These are phyloP conservation scores for Marasmius tenuissimus DNA, from an alignment of 1,284 basidiomycete species.

Conservation along the genomic window DNA sequence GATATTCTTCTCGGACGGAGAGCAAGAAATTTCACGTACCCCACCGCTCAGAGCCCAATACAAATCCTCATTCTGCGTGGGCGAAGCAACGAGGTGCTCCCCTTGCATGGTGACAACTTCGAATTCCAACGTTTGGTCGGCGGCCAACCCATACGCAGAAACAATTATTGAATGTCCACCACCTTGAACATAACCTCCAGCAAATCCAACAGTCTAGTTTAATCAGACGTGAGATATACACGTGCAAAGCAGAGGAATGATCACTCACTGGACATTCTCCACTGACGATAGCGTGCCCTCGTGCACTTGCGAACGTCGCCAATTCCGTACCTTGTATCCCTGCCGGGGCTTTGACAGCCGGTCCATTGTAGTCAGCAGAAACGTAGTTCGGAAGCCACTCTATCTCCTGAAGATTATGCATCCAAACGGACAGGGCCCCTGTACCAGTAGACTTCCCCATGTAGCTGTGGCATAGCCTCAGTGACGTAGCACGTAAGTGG, in stretches of 20 bases:
- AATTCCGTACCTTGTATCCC: constrained; percentile 16
- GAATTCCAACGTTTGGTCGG: not conserved
- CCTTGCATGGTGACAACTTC: not conserved
- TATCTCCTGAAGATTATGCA: constrained; percentile 18
- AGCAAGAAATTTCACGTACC: constrained; percentile 7
- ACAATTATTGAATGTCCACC: constrained; percentile 5
- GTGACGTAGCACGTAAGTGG: not conserved
- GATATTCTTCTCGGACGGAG: not conserved
- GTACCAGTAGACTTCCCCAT: constrained; percentile 22
- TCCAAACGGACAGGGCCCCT: constrained; percentile 20
- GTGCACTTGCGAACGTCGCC: constrained; percentile 12
- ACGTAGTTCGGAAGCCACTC: constrained; percentile 14
- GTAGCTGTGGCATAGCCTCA: constrained; percentile 9
- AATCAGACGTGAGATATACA: not conserved
- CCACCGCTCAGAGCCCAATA: constrained; percentile 2
- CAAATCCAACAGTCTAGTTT: constrained; percentile 14
- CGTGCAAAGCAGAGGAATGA: not conserved
- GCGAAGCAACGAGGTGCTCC: not conserved
- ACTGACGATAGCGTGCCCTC: constrained; percentile 17
- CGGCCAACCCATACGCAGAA: constrained; percentile 2
- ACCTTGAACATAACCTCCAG: constrained; percentile 9
- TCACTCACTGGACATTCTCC: constrained; percentile 25
- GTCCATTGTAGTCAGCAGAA: constrained; percentile 13
- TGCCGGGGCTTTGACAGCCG: constrained; percentile 15
- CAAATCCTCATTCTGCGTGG: not conserved